Conservation (phyloP, 768 basidiomycete species). For the Lactarius sanguifluus region DNA sequence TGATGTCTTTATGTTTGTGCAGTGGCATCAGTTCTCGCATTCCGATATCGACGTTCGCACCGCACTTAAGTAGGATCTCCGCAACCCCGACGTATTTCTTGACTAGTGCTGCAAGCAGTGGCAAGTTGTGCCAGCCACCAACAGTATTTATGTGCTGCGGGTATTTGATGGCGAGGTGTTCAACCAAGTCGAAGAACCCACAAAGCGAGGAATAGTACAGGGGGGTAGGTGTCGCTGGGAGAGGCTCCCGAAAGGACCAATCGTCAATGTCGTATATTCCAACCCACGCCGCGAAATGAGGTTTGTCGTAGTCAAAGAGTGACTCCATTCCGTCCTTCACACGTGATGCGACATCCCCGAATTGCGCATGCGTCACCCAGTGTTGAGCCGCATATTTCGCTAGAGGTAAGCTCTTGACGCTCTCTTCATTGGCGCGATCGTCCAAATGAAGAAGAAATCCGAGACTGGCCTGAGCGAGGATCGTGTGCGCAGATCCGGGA, state of each 20-base stretch:
- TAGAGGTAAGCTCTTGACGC: not conserved
- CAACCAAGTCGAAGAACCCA: not conserved
- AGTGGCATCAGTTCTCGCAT: too few species aligned
- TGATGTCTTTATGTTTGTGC: too few species aligned
- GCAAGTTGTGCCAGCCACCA: not conserved
- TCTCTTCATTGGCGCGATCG: not conserved
- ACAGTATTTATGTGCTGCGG: not conserved
- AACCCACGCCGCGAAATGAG: not conserved
- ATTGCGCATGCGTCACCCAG: not conserved
- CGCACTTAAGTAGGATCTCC: not conserved
- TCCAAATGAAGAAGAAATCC: not conserved
- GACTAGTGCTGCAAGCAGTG: not conserved
- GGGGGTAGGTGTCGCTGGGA: not conserved
- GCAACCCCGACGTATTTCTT: not conserved
- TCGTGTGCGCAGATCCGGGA: not conserved
- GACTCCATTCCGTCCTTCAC: not conserved
- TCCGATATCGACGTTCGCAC: not conserved
- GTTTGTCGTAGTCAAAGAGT: not conserved
- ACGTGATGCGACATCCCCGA: not conserved
- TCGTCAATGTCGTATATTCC: not conserved
- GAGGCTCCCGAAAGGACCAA: not conserved
- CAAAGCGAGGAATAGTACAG: not conserved
- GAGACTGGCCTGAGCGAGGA: not conserved
- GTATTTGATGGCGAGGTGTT: not conserved
- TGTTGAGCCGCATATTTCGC: not conserved